A percentile compares a stretch with the other conserved stretches of the same genome.
phyloP scores from a whole-genome alignment of 805 yeast species.

The Barnettozyma botsteinii region DNA sequence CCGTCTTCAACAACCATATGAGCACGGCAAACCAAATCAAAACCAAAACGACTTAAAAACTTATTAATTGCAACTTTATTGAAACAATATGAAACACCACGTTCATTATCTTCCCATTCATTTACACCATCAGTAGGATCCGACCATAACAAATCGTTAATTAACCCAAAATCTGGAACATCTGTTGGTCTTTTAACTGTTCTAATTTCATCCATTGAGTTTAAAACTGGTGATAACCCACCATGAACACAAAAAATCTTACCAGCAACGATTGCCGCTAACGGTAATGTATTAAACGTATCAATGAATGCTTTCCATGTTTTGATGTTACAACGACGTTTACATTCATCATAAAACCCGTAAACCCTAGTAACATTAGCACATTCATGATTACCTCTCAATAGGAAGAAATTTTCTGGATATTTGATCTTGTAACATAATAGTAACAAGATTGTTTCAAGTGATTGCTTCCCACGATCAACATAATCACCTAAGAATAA shows the following conservation, averaged over 20 bases:
- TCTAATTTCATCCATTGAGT: conserved; percentile 97
- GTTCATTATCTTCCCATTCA: conserved; percentile 98
- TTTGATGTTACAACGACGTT: conserved; percentile 95
- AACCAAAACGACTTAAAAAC: conserved; percentile 92
- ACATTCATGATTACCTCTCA: conserved; percentile 98
- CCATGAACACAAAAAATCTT: conserved; percentile 99
- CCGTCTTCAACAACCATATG: conserved; percentile 99
- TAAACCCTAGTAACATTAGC: conserved; percentile 96
- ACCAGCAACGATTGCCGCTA: conserved; percentile 97
- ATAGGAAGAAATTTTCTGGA: conserved; percentile 94
- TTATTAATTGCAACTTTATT: conserved; percentile 98
- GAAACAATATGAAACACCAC: conserved; percentile 97
- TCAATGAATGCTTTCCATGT: conserved; percentile 98
- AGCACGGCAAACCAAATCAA: conserved; percentile 97
- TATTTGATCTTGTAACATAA: conserved; percentile 96
- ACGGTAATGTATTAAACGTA: conserved; percentile 96
- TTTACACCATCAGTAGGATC: conserved; percentile 98
- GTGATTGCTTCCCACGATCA: conserved; percentile 96
- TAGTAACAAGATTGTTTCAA: conserved; percentile 90
- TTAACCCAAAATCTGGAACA: conserved; percentile 94
- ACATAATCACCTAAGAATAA: conserved; percentile 95
- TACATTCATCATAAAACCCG: conserved; percentile 98
- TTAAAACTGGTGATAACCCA: conserved; percentile 94
- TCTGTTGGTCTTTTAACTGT: conserved; percentile 99
- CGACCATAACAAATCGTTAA: conserved; percentile 95